A percentile compares a stretch with the other conserved stretches of the same genome.
Conservation (phyloP, 2,329 filamentous ascomycete genomes). For the Canariomyces notabilis region DNA sequence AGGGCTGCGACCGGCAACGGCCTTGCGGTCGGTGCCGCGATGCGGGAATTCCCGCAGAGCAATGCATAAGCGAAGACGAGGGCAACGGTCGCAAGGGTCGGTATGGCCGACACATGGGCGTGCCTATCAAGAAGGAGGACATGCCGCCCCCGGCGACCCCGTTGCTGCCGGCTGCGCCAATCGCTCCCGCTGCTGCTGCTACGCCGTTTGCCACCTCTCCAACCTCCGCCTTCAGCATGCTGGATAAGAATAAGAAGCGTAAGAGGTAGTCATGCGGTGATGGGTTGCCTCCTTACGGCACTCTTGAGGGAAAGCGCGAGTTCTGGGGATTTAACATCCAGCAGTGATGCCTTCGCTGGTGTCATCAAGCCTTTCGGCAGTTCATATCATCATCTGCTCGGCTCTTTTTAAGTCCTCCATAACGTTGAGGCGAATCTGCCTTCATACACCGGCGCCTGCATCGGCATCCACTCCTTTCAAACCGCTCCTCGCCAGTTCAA, state of each 20-base stretch:
- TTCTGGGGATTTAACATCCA: not conserved
- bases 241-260: slow-evolving; percentile 58
- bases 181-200: slow-evolving; percentile 35
- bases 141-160: slow-evolving; percentile 31
- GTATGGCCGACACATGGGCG: slow-evolving; percentile 70
- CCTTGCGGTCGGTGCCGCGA: slow-evolving; percentile 95
- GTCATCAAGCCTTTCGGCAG: too few species aligned
- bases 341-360: too few species aligned
- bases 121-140: slow-evolving; percentile 57
- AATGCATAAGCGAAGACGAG: slow-evolving; percentile 96
- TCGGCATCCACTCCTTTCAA: slow-evolving; percentile 1
- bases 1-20: slow-evolving; percentile 93
- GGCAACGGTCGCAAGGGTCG: slow-evolving; percentile 94
- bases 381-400: too few species aligned
- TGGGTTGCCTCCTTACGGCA: not conserved
- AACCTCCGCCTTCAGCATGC: slow-evolving; percentile 9
- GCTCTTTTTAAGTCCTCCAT: too few species aligned
- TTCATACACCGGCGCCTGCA: too few species aligned
- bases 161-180: slow-evolving; percentile 32
- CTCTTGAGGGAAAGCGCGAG: not conserved
- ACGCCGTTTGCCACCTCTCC: slow-evolving; percentile 37
- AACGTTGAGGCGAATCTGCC: too few species aligned
- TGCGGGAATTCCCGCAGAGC: slow-evolving; percentile 86
- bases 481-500: too few species aligned
- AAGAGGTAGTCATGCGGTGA: slow-evolving; percentile 44